Conservation (phyloP, 1,284 basidiomycete genomes). For the Cystobasidium pallidum region DNA sequence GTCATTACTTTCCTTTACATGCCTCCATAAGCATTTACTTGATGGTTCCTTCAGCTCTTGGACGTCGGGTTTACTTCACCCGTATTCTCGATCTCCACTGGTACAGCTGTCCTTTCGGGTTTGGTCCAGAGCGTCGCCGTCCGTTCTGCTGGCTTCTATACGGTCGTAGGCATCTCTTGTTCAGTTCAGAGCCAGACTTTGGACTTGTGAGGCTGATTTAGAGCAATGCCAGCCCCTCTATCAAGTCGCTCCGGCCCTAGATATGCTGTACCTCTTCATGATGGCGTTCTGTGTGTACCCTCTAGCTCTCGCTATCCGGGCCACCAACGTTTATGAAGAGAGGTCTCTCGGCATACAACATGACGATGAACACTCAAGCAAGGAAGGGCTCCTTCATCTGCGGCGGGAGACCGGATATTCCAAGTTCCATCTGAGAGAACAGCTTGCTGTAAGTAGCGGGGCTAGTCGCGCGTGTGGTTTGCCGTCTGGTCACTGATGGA, state of each 20-base stretch:
- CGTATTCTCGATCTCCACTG: constrained; percentile 80
- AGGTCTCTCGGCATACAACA: constrained; percentile 54
- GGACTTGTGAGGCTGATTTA: background rate
- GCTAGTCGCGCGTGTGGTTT: background rate
- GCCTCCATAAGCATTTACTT: constrained; percentile 68
- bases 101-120: constrained; percentile 70
- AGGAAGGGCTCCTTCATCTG: constrained; percentile 59
- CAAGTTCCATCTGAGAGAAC: constrained; percentile 70
- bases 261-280: constrained; percentile 39
- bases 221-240: constrained; percentile 61
- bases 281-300: constrained; percentile 66
- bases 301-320: constrained; percentile 75
- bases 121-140: constrained; percentile 32
- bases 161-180: constrained; percentile 66
- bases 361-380: background rate
- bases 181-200: background rate
- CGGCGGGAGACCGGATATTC: constrained; percentile 63
- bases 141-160: constrained; percentile 40
- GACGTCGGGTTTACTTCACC: constrained; percentile 55
- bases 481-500: background rate
- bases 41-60: constrained; percentile 34
- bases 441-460: constrained; percentile 31
- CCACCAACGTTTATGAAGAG: constrained; percentile 97
- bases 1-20: constrained; percentile 66
- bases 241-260: constrained; percentile 26